phyloP scores from a whole-genome alignment of 2,329 filamentous ascomycete genomes.

The Ambrosiella beaveri region DNA sequence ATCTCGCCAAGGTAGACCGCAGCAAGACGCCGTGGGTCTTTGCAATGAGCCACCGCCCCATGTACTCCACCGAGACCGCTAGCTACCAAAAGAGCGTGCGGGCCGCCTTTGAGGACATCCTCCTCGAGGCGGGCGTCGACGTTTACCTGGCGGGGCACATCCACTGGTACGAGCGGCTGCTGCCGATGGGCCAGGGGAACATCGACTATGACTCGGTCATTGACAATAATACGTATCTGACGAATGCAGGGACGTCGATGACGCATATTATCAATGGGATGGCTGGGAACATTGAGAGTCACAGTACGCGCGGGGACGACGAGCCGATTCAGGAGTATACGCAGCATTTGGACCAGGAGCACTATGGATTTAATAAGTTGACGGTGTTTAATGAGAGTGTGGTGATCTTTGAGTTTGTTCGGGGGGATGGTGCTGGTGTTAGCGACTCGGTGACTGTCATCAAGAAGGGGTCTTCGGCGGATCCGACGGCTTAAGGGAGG shows the following conservation, averaged over 20 bases:
- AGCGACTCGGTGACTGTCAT: conserved; percentile 22
- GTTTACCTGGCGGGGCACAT: conserved; percentile 24
- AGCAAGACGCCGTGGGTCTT: conserved; percentile 32
- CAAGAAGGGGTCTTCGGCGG: conserved; percentile 4
- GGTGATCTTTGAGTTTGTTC: conserved; percentile 29
- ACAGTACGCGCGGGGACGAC: conserved; percentile 23
- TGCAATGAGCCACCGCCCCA: conserved; percentile 30
- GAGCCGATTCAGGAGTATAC: conserved; percentile 25
- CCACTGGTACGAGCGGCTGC: conserved; percentile 16
- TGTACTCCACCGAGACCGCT: conserved; percentile 29
- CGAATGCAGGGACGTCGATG: conserved; percentile 30
- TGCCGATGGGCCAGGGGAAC: conserved; percentile 17
- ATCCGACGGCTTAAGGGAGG: not conserved
- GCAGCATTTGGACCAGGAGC: conserved; percentile 25
- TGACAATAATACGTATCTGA: conserved; percentile 30
- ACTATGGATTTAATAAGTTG: conserved; percentile 30
- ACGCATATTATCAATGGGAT: conserved; percentile 35
- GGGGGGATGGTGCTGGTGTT: conserved; percentile 23
- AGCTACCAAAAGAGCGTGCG: conserved; percentile 27
- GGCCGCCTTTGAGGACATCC: conserved; percentile 27
- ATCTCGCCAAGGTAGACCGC: conserved; percentile 27
- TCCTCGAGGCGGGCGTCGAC: conserved; percentile 29
- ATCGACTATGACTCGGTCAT: conserved; percentile 26
- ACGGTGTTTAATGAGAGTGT: conserved; percentile 21
- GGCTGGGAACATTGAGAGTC: conserved; percentile 34